Base-by-base conservation (phyloP, 495 filamentous ascomycete genomes). In the Penicillium dipodomyicola region DNA sequence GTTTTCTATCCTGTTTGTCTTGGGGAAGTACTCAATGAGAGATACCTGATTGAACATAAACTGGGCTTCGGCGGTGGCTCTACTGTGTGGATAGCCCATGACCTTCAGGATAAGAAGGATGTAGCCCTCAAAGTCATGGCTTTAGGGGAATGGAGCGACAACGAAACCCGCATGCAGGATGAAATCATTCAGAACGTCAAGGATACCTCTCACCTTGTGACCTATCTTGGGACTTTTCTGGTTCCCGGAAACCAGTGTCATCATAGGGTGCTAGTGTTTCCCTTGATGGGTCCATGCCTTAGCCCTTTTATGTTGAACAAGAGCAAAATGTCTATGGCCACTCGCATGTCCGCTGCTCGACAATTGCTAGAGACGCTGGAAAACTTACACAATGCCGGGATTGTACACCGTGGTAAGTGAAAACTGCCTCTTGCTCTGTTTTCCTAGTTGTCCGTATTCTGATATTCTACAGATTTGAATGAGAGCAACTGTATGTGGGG, bases 51-150 rank as follows among this genome's bases (percentile, higher is more conserved):
- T 29, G 84, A 92, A 60, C 85, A 88, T 64, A 93, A 95, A 76
- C 78, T 93, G 19, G 90, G 90, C n/a, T 92, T 54, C 86, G 90
- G 90, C 55, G 89, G 91, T 62, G 91, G 91, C 72, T 91, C 88
- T 9, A 93, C 90, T 12, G 90, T 95, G 42, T 93, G 90, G 90
- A 77, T 93, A 43, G 72, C 70, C 19, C 54, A 52, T 54, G 70
- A 78, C 61, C 52, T 63, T 23, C 58, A 55, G 60, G 71, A 61
- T 33, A 58, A 63, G n/a, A 65, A n/a, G 19, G 46, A 67, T 45
- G 64, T 67, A 12, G 67, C 67, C n/a, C 54, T 69, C 48, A 69
- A 69, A 56, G 54, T 66, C 44, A 61, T 69, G 56, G 43, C 48
- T 10, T 41, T 37, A 9, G 64, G 64, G 11, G 48, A 60, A 33